Evolutionary conservation across 176 grass and related monocot species (phyloP), one percentile per base, ranked within the genome.

Genomic region (Hordeum marinum): DNA sequence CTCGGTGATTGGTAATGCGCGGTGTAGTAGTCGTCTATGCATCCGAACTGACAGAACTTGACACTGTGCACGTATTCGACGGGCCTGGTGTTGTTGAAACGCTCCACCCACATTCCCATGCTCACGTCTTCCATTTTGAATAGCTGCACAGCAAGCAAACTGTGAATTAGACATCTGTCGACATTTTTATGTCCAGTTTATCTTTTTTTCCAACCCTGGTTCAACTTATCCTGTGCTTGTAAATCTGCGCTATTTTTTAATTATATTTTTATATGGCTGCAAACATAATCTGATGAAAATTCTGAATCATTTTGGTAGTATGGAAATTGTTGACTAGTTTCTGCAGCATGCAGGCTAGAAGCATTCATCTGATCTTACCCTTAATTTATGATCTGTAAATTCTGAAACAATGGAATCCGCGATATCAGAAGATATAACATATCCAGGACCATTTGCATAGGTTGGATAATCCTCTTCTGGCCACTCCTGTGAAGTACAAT

Each of bases 51-150:
- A 77, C 95, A 98, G 63, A 98, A 98, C 68, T 77, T 95, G 81
- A 93, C 14, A 18, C 72, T 93, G 39, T 98, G 95, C 24, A 93
- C 50, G 9, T 93, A 98, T 88, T 89, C 81, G 46, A 98, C 93
- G 11, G 62, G 57, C 59, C 68, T 77, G 7, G 89, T 85, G 41
- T 48, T 87, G 67, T 95, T 95, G 84, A 98, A 95, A 80, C 85
- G 89, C 63, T 93, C 93, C 1, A 98, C 92, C 95, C 95, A 97
- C 95, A 97, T 97, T 71, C 95, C 95, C 92, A 97, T 97, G 90
- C 95, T 94, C 92, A 97, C 95, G 42, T 97, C 95, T 77, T 97
- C 95, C 95, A 97, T 97, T 80, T 97, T 97, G 83, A 98, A 95
- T 45, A 98, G 86, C 95, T 98, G 89, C 79, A 88, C 25, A 79